Evolutionary conservation across 2,329 filamentous ascomycete species (phyloP).

Genomic region (Monosporascus sp.): DNA sequence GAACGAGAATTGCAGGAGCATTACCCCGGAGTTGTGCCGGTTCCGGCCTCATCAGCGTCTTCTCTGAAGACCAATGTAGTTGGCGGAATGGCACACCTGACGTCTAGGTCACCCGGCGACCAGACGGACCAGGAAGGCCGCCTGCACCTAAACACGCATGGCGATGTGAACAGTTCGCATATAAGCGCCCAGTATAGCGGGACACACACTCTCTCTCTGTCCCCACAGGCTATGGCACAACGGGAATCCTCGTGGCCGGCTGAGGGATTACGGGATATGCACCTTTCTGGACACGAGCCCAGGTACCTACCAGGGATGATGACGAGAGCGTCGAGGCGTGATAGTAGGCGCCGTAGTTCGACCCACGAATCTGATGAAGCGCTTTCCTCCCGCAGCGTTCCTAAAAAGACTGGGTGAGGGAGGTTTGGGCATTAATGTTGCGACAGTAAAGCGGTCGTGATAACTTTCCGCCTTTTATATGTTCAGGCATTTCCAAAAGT

Average conservation of each 20-base stretch:
- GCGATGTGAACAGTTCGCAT: constrained; percentile 10
- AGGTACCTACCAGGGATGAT: constrained; percentile 69
- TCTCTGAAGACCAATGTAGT: constrained; percentile 26
- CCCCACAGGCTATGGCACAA: constrained; percentile 14
- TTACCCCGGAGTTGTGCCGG: constrained; percentile 7
- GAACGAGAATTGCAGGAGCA: constrained; percentile 17
- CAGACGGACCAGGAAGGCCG: constrained; percentile 2
- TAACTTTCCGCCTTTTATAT: too few relatives aligned
- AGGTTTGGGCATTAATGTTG: constrained; percentile 2
- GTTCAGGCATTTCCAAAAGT: too few relatives aligned
- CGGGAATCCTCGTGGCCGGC: constrained; percentile 32
- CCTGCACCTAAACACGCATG: constrained; percentile 4
- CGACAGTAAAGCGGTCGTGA: too few relatives aligned
- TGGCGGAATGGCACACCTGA: constrained; percentile 13
- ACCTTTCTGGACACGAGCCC: constrained; percentile 57
- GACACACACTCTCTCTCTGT: constrained; percentile 6
- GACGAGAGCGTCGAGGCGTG: constrained; percentile 41
- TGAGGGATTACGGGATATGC: constrained; percentile 35
- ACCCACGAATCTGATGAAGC: constrained; percentile 32
- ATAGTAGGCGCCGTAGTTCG: constrained; percentile 34
- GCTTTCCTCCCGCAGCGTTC: constrained; percentile 11
- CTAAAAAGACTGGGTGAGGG: constrained; percentile 13
- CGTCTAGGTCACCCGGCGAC: constrained; percentile 17
- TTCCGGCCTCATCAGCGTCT: constrained; percentile 23
- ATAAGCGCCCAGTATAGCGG: constrained; percentile 8